Evolutionary conservation across 2,329 filamentous ascomycete species (phyloP).

Genomic region (Cytospora mali): DNA sequence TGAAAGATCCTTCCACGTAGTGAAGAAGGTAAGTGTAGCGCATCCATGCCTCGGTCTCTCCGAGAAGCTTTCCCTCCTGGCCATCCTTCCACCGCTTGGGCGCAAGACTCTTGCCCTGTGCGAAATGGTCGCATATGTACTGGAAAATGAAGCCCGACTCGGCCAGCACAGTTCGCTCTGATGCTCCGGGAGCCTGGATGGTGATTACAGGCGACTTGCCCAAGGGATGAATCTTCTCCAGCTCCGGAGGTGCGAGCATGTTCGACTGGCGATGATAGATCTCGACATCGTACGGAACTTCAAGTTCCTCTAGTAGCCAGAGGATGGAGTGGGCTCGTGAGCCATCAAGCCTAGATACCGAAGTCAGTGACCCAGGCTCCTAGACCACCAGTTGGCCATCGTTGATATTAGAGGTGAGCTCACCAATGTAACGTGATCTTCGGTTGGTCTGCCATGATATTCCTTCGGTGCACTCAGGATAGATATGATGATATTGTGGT

Average conservation of each 20-base stretch:
- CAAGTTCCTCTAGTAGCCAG: constrained; percentile 84
- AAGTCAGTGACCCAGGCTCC: constrained; percentile 1
- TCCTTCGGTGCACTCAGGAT: not conserved
- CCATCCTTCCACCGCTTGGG: constrained; percentile 59
- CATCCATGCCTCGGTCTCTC: constrained; percentile 63
- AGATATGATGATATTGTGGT: not conserved
- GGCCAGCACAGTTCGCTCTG: constrained; percentile 64
- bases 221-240: constrained; percentile 78
- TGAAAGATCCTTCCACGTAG: constrained; percentile 82
- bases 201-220: constrained; percentile 84
- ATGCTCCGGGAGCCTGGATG: constrained; percentile 50
- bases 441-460: constrained; percentile 27
- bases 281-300: constrained; percentile 77
- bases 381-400: not conserved
- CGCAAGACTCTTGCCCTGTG: constrained; percentile 48
- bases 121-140: constrained; percentile 73
- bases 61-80: constrained; percentile 58
- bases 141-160: constrained; percentile 82
- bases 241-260: constrained; percentile 70
- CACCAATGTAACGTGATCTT: constrained; percentile 32
- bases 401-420: not conserved
- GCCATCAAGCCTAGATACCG: constrained; percentile 70
- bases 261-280: constrained; percentile 68
- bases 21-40: constrained; percentile 73
- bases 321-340: constrained; percentile 82